These are phyloP conservation scores for Podaxis sp. DNA, from an alignment of 768 basidiomycete species.

Conservation along the genomic window DNA sequence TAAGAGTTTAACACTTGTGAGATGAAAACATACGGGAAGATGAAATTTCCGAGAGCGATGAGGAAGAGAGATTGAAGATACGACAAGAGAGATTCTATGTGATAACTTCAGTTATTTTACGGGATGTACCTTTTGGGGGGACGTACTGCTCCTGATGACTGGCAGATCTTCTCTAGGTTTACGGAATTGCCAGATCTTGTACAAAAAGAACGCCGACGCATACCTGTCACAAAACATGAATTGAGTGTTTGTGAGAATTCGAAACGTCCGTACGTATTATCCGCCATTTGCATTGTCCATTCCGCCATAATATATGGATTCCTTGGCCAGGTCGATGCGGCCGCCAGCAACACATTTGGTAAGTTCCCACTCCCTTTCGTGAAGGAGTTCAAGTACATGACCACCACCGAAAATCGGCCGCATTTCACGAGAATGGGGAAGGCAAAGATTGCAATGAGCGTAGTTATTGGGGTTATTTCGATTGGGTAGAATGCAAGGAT, in stretches of 20 bases:
- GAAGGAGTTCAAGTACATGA: constrained; percentile 12
- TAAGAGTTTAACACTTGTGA: neutral
- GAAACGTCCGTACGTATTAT: constrained; percentile 24
- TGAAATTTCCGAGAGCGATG: constrained; percentile 32
- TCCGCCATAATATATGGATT: constrained; percentile 17
- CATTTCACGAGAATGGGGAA: constrained; percentile 26
- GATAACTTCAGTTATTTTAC: neutral
- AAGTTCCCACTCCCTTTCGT: neutral
- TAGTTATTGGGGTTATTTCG: constrained; percentile 12
- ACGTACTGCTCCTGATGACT: constrained; percentile 15
- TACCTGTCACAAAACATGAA: constrained; percentile 13
- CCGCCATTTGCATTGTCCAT: constrained; percentile 29
- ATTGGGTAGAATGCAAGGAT: constrained; percentile 31
- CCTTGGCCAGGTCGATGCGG: neutral
- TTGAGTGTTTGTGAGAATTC: neutral
- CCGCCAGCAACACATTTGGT: neutral
- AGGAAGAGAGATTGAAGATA: constrained; percentile 28
- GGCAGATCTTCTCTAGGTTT: neutral
- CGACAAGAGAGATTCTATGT: constrained; percentile 16
- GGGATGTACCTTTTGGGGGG: neutral
- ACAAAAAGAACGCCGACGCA: constrained; percentile 23
- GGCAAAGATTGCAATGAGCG: constrained; percentile 18
- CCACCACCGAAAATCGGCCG: constrained; percentile 22
- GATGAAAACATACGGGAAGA: constrained; percentile 24
- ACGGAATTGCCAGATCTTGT: constrained; percentile 14